Percentiles rank a stretch among this genome's conserved stretches.
Evolutionary conservation across 2,329 filamentous ascomycete genomes (phyloP).

Genomic region (Clonostachys sp.): DNA sequence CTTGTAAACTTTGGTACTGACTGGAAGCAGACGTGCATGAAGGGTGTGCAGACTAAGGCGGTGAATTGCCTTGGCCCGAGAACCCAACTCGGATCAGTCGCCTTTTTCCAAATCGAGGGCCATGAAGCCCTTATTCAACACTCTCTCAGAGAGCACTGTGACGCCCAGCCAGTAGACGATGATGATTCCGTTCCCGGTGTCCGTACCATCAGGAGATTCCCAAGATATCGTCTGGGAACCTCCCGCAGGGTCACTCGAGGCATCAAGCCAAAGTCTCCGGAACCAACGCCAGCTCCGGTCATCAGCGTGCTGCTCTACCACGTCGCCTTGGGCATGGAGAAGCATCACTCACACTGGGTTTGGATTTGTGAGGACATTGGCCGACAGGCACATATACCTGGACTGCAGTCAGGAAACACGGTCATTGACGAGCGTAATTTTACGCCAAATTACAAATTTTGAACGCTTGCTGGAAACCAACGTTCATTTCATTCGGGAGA

Average conservation of each 20-base stretch:
- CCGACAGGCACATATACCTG: slow-evolving; percentile 19
- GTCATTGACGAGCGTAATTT: slow-evolving; percentile 32
- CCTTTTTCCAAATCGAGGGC: slow-evolving; percentile 42
- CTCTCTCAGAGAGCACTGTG: slow-evolving; percentile 27
- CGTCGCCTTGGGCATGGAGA: slow-evolving; percentile 9
- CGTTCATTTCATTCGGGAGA: too few relatives aligned
- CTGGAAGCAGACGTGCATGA: slow-evolving; percentile 5
- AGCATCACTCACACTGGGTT: slow-evolving; percentile 28
- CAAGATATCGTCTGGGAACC: too few relatives aligned
- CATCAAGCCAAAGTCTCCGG: too few relatives aligned
- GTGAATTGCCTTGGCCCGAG: slow-evolving; percentile 36
- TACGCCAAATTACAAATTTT: slow-evolving; percentile 5
- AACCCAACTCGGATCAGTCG: slow-evolving; percentile 48
- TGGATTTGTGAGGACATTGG: slow-evolving; percentile 28
- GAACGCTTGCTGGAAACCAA: too few relatives aligned
- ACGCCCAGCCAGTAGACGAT: too few relatives aligned
- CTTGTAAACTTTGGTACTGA: slow-evolving; percentile 2
- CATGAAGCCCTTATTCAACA: slow-evolving; percentile 43
- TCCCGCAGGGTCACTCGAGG: too few relatives aligned
- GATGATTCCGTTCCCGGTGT: too few relatives aligned
- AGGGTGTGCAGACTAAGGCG: background rate
- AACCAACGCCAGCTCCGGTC: too few relatives aligned
- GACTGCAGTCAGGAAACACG: slow-evolving; percentile 29
- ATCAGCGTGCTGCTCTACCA: too few relatives aligned
- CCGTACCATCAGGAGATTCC: too few relatives aligned